These are phyloP conservation scores for Helotiales sp. DNA, from an alignment of 2,329 filamentous ascomycete genomes.

Conservation along the genomic window DNA sequence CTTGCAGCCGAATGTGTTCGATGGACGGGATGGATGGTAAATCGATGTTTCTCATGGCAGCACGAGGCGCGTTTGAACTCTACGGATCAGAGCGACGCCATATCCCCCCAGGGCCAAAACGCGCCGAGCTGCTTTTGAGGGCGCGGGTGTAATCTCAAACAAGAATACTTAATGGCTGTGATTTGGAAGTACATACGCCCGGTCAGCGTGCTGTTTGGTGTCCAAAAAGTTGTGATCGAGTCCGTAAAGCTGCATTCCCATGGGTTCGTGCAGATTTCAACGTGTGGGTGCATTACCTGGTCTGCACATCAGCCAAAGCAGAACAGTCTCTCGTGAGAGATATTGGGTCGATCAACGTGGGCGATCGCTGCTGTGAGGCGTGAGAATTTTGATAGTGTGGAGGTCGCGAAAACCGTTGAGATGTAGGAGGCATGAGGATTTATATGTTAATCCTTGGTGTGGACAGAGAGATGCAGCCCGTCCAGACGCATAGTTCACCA, in stretches of 20 bases:
- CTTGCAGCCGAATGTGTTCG: not conserved
- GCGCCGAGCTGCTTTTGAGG: slow-evolving; percentile 9
- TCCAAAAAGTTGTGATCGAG: slow-evolving; percentile 3
- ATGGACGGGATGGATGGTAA: slow-evolving; percentile 15
- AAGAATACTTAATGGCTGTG: slow-evolving; percentile 12
- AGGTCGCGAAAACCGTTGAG: not conserved
- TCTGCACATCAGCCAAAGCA: slow-evolving; percentile 1
- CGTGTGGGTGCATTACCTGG: not conserved
- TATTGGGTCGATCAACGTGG: not conserved
- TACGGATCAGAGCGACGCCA: not conserved
- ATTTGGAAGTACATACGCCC: slow-evolving; percentile 8
- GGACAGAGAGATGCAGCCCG: not conserved
- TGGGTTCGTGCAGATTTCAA: slow-evolving; percentile 8
- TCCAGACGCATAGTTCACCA: not conserved
- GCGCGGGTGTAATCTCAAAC: slow-evolving; percentile 24
- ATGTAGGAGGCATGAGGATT: not conserved
- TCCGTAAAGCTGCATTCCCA: not conserved
- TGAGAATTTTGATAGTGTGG: not conserved
- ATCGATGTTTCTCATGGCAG: slow-evolving; percentile 11
- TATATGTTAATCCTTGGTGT: not conserved
- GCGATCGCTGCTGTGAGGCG: slow-evolving; percentile 7
- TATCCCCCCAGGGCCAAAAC: not conserved
- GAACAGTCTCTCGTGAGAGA: not conserved
- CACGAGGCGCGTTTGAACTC: slow-evolving; percentile 16
- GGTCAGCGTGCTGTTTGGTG: slow-evolving; percentile 3